These are phyloP conservation scores for Camelina hispida DNA, from an alignment of 345 rosid species.

Conservation along the genomic window DNA sequence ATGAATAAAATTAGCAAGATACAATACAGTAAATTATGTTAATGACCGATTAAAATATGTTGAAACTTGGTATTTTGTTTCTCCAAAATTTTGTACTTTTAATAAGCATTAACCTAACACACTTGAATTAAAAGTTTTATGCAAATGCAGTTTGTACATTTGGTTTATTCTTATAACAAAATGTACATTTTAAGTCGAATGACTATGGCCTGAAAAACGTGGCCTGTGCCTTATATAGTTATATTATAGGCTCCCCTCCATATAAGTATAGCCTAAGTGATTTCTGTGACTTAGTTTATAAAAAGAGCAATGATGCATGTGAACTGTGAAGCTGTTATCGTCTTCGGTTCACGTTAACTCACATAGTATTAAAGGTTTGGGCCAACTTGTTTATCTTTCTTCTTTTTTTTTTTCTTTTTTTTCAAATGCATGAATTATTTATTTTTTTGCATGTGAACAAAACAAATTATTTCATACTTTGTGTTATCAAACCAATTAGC, in stretches of 20 bases:
- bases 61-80: background rate
- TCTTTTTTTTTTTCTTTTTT: background rate
- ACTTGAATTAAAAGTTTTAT: background rate
- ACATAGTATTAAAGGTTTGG: conserved; percentile 18
- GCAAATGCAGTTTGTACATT: background rate
- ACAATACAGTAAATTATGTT: background rate
- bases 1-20: background rate
- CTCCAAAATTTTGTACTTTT: background rate
- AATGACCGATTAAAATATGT: background rate
- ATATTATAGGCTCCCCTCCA: background rate
- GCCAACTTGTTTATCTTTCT: conserved; percentile 38
- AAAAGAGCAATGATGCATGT: conserved; percentile 37
- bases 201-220: conserved; percentile 23
- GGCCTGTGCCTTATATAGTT: conserved; percentile 28
- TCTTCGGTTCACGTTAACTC: conserved; percentile 39
- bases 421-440: conserved; percentile 33
- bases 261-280: conserved; percentile 21
- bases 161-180: conserved; percentile 1
- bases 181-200: conserved; percentile 5
- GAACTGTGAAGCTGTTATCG: conserved; percentile 33
- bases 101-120: background rate
- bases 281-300: conserved; percentile 36
- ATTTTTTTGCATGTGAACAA: conserved; percentile 39
- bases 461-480: background rate
- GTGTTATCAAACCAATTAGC: background rate